phyloP scores from a whole-genome alignment of 768 basidiomycete genomes.

The Mrakia blollopis region DNA sequence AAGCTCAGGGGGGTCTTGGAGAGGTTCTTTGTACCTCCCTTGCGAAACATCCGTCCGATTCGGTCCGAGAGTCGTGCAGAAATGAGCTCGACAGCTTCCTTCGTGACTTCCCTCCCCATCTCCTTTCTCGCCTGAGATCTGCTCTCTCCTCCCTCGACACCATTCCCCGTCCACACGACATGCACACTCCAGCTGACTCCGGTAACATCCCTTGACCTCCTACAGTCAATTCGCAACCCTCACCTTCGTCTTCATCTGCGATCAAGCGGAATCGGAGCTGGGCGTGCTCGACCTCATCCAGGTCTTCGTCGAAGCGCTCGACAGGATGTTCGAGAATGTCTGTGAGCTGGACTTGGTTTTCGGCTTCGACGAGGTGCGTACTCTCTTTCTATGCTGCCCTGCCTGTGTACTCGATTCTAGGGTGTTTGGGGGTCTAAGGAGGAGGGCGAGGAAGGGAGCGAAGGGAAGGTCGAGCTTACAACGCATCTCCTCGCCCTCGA shows the following conservation, averaged over 20 bases:
- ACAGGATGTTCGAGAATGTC: conserved; percentile 94
- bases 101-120: conserved; percentile 2
- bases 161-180: background rate
- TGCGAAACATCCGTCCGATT: background rate
- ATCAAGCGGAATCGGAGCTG: conserved; percentile 91
- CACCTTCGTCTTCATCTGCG: conserved; percentile 67
- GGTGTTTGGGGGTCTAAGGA: background rate
- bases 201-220: background rate
- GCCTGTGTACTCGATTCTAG: background rate
- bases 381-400: background rate
- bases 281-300: conserved; percentile 95
- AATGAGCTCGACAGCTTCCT: conserved; percentile 1
- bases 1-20: background rate
- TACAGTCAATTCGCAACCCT: conserved; percentile 35
- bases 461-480: no score
- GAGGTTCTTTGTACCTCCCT: background rate
- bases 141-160: background rate
- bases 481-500: no score
- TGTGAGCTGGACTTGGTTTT: conserved; percentile 98
- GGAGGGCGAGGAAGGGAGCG: no score
- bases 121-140: background rate
- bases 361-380: conserved; percentile 88
- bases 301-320: conserved; percentile 95
- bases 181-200: background rate
- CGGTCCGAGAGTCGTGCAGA: background rate